Percentiles rank a stretch among this genome's conserved stretches.
Evolutionary conservation across 2,329 filamentous ascomycete species (phyloP).

Genomic region (Nemania sp.): DNA sequence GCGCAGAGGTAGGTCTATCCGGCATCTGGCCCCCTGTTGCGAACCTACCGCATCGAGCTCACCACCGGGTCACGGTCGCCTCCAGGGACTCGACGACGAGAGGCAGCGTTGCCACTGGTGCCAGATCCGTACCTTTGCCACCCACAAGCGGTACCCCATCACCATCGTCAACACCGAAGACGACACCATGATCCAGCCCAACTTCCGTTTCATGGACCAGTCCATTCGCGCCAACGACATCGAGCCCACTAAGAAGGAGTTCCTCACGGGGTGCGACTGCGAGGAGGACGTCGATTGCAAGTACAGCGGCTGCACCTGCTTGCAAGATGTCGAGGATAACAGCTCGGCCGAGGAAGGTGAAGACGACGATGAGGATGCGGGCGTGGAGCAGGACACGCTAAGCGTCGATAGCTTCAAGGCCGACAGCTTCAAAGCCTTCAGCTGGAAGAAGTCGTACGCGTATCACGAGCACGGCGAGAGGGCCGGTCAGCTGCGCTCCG

Average conservation of each 20-base stretch:
- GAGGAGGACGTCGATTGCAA: conserved; percentile 65
- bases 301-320: conserved; percentile 69
- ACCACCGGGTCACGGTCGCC: background rate
- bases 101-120: conserved; percentile 62
- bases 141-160: conserved; percentile 56
- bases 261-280: conserved; percentile 73
- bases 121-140: conserved; percentile 60
- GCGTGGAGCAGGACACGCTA: conserved; percentile 16
- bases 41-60: background rate
- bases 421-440: conserved; percentile 26
- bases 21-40: conserved; percentile 17
- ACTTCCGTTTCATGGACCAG: conserved; percentile 71
- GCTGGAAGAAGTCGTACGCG: conserved; percentile 55
- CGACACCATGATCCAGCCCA: conserved; percentile 57
- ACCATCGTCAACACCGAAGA: conserved; percentile 68
- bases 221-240: conserved; percentile 66
- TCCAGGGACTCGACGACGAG: conserved; percentile 45
- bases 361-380: conserved; percentile 30
- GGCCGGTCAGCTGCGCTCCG: conserved; percentile 56
- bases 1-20: conserved; percentile 42
- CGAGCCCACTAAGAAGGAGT: conserved; percentile 60
- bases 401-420: too few species aligned
- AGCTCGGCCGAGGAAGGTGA: conserved; percentile 53
- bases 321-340: conserved; percentile 54
- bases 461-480: conserved; percentile 63